Evolutionary conservation across 2,329 filamentous ascomycete genomes (phyloP), one percentile per base, ranked within the genome.

Genomic region (Diatrype stigma): DNA sequence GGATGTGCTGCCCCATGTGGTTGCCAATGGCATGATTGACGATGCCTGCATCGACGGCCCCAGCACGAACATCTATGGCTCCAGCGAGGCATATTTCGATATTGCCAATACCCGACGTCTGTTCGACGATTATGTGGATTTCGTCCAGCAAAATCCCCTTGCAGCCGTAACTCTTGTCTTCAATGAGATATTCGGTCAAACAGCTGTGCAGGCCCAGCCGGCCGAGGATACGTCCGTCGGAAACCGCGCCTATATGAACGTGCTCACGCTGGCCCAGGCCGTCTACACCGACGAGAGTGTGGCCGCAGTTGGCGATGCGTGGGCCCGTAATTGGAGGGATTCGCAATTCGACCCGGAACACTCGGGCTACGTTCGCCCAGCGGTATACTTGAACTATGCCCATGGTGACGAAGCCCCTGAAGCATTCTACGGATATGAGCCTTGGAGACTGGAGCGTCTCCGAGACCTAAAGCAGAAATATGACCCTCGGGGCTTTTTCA

Each of bases 331-430:
- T 2, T 47, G 48, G 44, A 52, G 54, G 19, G 46, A 54, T 30
- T 19, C 49, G 42, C 23, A 52, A 3, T 19, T 37, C 3, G 23
- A 50, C 21, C 45, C 48, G 21, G 22, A 52, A 23, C 26, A 46
- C 44, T 54, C 54, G 1, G 51, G 54, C 14, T 54, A 56, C 44
- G 35, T 44, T 19, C 48, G 22, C 4, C 35, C 48, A 45, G 40
- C 42, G 6, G 42, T 54, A 2, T 56, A 56, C 34, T n/a, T 51
- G 34, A 56, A 56, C 44, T 56, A 56, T 34, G 54, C 52, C 3
- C 52, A 54, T 46, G 54, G 54, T 1, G 52, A 54, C 42, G 54
- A 55, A 46, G 32, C 34, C 2, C 46, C 51, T 11, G 37, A 46
- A 38, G 26, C 52, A 22, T 35, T 56, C 46, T 55, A 56, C 44